Conservation (phyloP, 2,329 filamentous ascomycete genomes). For the Lasiodiplodia citricola region DNA sequence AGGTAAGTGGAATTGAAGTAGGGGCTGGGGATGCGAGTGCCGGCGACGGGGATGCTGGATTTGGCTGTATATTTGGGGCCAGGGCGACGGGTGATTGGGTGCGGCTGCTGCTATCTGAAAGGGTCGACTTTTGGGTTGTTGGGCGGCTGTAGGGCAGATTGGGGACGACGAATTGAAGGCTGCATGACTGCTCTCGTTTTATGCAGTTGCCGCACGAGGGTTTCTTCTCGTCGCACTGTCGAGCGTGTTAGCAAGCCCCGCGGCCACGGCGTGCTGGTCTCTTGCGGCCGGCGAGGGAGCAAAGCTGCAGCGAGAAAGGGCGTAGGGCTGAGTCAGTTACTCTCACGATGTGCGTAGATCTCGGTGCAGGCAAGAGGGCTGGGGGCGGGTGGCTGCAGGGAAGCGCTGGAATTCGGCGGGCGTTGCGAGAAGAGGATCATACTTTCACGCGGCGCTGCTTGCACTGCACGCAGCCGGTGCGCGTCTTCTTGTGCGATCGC, state of each 20-base stretch:
- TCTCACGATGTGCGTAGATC: not conserved
- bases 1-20: slow-evolving; percentile 23
- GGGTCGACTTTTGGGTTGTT: not conserved
- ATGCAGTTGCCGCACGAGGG: slow-evolving; percentile 39
- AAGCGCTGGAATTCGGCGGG: not conserved
- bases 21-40: slow-evolving; percentile 25
- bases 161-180: slow-evolving; percentile 34
- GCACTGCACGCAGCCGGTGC: slow-evolving; percentile 26
- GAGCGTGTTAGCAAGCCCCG: not conserved
- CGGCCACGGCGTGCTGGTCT: not conserved
- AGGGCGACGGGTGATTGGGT: slow-evolving; percentile 8
- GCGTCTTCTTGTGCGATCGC: slow-evolving; percentile 26
- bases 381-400: not conserved
- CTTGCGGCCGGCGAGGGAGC: not conserved
- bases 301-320: not conserved
- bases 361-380: not conserved
- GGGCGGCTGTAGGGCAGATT: slow-evolving; percentile 17
- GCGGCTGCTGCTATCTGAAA: slow-evolving; percentile 7
- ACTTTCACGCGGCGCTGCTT: slow-evolving; percentile 27
- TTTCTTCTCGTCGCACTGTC: slow-evolving; percentile 38
- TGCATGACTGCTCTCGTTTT: slow-evolving; percentile 37
- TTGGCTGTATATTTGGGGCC: slow-evolving; percentile 1
- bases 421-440: not conserved
- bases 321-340: not conserved
- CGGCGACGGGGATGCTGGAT: slow-evolving; percentile 11